A percentile compares a stretch with the other conserved stretches of the same genome.
These are phyloP conservation scores for Coemansia sp. DNA, from an alignment of 192 early-diverging fungal genomes.

Conservation along the genomic window DNA sequence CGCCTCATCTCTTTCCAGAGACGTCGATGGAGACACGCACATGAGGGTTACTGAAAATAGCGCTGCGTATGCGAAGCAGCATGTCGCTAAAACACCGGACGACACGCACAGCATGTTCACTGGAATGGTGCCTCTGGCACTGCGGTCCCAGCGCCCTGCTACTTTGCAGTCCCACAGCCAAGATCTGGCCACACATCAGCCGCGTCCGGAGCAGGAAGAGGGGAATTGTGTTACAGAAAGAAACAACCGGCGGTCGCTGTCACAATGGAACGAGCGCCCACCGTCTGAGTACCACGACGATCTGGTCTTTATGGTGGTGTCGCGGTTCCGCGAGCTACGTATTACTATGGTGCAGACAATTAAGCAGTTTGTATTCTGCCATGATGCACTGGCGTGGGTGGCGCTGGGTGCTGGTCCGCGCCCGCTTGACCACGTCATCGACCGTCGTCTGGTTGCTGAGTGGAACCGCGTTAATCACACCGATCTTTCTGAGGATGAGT, in stretches of 20 bases:
- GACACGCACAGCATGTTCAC: conserved; percentile 20
- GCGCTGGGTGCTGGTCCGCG: conserved; percentile 39
- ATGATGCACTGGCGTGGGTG: conserved; percentile 71
- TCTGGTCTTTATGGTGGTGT: conserved; percentile 62
- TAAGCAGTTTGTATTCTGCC: conserved; percentile 80
- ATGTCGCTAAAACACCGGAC: neutral
- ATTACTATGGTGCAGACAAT: conserved; percentile 82
- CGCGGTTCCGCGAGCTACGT: conserved; percentile 71
- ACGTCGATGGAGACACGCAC: conserved; percentile 22
- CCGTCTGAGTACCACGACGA: conserved; percentile 51
- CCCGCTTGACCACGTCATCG: conserved; percentile 37
- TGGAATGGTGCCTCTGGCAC: conserved; percentile 35
- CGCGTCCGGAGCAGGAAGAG: conserved; percentile 1
- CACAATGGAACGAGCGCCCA: conserved; percentile 30
- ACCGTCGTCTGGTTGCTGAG: conserved; percentile 48
- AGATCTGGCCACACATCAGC: neutral
- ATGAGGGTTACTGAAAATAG: conserved; percentile 8
- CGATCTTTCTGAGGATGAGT: conserved; percentile 20
- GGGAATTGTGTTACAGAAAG: neutral
- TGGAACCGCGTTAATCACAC: conserved; percentile 49
- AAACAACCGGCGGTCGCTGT: conserved; percentile 26
- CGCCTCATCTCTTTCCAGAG: neutral
- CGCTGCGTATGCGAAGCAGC: neutral
- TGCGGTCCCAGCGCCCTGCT: conserved; percentile 27
- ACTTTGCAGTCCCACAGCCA: conserved; percentile 7